A percentile compares a stretch with the other conserved stretches of the same genome.
Evolutionary conservation across 2,329 filamentous ascomycete genomes (phyloP).

Genomic region (Magnaporthales sp.): DNA sequence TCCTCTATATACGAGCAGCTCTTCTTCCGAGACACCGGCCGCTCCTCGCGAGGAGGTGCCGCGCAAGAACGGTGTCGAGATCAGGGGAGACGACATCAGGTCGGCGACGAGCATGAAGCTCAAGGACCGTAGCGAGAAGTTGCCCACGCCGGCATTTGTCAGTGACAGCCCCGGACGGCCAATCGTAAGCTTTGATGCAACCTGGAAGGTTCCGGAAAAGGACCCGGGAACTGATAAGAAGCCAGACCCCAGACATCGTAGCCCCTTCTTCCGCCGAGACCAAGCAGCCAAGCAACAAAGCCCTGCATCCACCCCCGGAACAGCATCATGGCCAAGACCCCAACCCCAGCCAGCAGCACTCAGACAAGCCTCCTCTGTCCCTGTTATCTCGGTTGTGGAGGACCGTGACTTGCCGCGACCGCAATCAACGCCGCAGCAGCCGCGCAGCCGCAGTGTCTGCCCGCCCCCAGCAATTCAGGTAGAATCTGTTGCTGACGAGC

Average conservation of each 20-base stretch:
- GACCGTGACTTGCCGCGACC: slow-evolving; percentile 28
- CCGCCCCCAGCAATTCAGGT: slow-evolving; percentile 33
- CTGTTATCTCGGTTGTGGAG: slow-evolving; percentile 47
- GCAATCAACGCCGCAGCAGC: slow-evolving; percentile 18
- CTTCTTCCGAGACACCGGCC: not conserved
- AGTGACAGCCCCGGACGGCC: slow-evolving; percentile 84
- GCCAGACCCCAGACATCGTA: slow-evolving; percentile 33
- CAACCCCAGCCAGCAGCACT: slow-evolving; percentile 12
- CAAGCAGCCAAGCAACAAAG: slow-evolving; percentile 14
- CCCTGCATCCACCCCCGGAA: slow-evolving; percentile 14
- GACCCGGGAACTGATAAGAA: slow-evolving; percentile 59
- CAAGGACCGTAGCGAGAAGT: slow-evolving; percentile 75
- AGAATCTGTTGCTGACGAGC: slow-evolving; percentile 16
- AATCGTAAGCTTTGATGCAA: slow-evolving; percentile 91
- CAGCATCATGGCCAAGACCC: slow-evolving; percentile 14
- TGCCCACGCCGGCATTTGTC: slow-evolving; percentile 83
- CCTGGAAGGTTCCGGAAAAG: slow-evolving; percentile 64
- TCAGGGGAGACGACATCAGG: slow-evolving; percentile 79
- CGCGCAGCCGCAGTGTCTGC: slow-evolving; percentile 21
- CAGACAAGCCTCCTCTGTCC: slow-evolving; percentile 31
- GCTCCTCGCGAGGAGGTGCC: slow-evolving; percentile 33
- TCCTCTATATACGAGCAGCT: slow-evolving; percentile 67
- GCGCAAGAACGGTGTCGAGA: slow-evolving; percentile 71
- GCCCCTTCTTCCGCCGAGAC: slow-evolving; percentile 15
- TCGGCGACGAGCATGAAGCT: slow-evolving; percentile 84